A percentile compares a stretch with the other conserved stretches of the same genome.
phyloP scores from a whole-genome alignment of 1,139 yeast species.

The Wickerhamomyces sp. region DNA sequence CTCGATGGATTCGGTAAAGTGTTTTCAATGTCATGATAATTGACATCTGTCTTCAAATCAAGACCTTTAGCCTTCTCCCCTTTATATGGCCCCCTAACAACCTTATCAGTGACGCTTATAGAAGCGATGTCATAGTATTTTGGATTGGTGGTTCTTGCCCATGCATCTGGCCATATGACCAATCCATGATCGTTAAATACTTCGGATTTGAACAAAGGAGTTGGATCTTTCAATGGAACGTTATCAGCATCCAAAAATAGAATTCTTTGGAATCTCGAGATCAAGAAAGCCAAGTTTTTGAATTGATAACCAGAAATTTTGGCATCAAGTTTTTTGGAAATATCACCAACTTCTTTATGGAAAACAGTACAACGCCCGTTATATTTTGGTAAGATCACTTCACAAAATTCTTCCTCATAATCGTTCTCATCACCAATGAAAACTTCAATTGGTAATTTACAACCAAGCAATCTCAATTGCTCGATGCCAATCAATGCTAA shows the following conservation, averaged over 20 bases:
- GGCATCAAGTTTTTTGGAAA: conserved; percentile 30
- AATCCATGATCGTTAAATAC: conserved; percentile 31
- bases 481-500: conserved; percentile 47
- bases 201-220: conserved; percentile 38
- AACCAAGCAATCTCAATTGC: conserved; percentile 46
- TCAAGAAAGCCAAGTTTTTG: conserved; percentile 55
- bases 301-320: conserved; percentile 54
- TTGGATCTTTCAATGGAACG: conserved; percentile 52
- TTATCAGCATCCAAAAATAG: conserved; percentile 67
- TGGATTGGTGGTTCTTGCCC: conserved; percentile 63
- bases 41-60: conserved; percentile 21
- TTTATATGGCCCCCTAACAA: conserved; percentile 26
- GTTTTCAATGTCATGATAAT: conserved; percentile 51
- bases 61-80: conserved; percentile 7
- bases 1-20: conserved; percentile 59
- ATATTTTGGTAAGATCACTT: conserved; percentile 40
- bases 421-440: conserved; percentile 49
- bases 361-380: conserved; percentile 47
- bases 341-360: conserved; percentile 28
- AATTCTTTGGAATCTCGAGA: conserved; percentile 54
- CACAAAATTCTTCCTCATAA: conserved; percentile 50
- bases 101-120: conserved; percentile 27
- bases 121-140: conserved; percentile 52
- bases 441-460: conserved; percentile 56
- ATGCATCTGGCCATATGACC: conserved; percentile 69